Evolutionary conservation across 352 stramenopile species (phyloP).

Genomic region (Phytophthora ohioensis): DNA sequence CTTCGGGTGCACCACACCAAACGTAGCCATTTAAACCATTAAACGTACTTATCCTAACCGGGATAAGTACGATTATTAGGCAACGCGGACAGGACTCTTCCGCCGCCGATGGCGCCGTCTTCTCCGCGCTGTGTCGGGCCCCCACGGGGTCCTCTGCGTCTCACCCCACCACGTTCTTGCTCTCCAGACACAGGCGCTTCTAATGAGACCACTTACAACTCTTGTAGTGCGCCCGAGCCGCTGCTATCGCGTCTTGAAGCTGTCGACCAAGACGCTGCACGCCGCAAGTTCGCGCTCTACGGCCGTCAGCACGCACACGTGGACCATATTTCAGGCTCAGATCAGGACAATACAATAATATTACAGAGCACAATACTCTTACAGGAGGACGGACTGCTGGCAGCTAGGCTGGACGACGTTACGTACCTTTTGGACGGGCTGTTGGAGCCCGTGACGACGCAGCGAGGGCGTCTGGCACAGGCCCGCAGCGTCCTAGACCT

Average conservation of each 20-base stretch:
- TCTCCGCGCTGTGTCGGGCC: constrained; percentile 3
- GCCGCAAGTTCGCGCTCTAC: constrained; percentile 64
- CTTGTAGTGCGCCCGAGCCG: neutral
- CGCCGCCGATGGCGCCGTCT: constrained; percentile 19
- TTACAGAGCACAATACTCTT: constrained; percentile 68
- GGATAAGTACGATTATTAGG: neutral
- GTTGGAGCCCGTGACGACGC: constrained; percentile 18
- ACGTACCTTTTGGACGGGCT: constrained; percentile 71
- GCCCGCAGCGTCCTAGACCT: constrained; percentile 54
- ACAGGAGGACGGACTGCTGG: constrained; percentile 65
- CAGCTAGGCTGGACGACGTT: constrained; percentile 60
- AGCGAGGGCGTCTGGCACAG: constrained; percentile 15
- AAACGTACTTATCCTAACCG: no score
- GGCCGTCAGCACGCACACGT: constrained; percentile 54
- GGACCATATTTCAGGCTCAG: constrained; percentile 28
- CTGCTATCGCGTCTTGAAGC: constrained; percentile 32
- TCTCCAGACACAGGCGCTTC: constrained; percentile 7
- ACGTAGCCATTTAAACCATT: no score
- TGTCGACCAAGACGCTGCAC: constrained; percentile 34
- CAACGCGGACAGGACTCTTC: neutral
- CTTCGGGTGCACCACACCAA: no score
- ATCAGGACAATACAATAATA: constrained; percentile 1
- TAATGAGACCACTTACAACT: neutral
- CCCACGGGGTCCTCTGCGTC: neutral
- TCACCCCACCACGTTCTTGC: neutral